These are phyloP conservation scores for Micromonas pusilla DNA, from an alignment of 139 green algal species.

Conservation along the genomic window DNA sequence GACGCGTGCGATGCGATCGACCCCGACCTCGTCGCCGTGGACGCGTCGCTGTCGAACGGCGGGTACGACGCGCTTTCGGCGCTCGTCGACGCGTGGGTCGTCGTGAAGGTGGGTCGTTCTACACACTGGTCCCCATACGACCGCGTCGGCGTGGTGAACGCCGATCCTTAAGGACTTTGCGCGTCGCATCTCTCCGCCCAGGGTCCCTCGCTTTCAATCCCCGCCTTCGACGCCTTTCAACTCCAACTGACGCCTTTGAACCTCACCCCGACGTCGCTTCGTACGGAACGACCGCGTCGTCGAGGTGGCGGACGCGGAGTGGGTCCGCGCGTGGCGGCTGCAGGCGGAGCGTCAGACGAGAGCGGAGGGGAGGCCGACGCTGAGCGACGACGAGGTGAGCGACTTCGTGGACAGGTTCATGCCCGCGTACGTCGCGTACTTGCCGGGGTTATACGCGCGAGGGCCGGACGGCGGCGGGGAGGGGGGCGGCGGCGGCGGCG, in stretches of 20 bases:
- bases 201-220: too few species aligned
- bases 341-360: constrained; percentile 87
- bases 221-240: too few species aligned
- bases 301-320: constrained; percentile 65
- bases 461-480: constrained; percentile 19
- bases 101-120: constrained; percentile 88
- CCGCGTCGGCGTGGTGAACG: too few species aligned
- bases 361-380: constrained; percentile 66
- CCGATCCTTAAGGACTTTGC: too few species aligned
- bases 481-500: too few species aligned
- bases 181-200: too few species aligned
- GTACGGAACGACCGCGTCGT: too few species aligned
- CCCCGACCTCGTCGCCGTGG: constrained; percentile 44
- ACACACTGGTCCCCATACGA: too few species aligned
- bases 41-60: constrained; percentile 29
- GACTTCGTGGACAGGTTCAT: constrained; percentile 93
- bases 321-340: constrained; percentile 65
- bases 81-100: constrained; percentile 85
- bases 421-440: constrained; percentile 92
- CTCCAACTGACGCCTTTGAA: too few species aligned
- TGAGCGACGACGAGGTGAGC: constrained; percentile 74
- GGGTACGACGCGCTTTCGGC: constrained; percentile 74
- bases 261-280: too few species aligned
- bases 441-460: constrained; percentile 58
- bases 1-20: constrained; percentile 45